Evolutionary conservation across 2,329 filamentous ascomycete genomes (phyloP).

Genomic region (Penicillium italicum): DNA sequence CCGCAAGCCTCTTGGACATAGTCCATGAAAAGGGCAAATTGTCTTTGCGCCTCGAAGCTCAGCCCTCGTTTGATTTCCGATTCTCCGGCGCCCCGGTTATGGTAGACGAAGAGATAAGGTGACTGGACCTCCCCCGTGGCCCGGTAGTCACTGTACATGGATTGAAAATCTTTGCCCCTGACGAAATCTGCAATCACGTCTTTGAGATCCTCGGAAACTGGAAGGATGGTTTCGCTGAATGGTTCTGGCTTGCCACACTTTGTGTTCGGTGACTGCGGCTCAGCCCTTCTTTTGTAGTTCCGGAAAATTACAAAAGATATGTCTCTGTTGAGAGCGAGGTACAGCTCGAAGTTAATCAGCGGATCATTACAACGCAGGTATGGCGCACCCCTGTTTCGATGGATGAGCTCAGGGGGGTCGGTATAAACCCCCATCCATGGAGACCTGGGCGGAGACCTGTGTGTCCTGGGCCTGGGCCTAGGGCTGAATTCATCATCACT

Average conservation of each 20-base stretch:
- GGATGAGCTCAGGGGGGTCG: slow-evolving; percentile 2
- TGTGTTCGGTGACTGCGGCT: background rate
- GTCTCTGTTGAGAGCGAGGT: slow-evolving; percentile 4
- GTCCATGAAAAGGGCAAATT: slow-evolving; percentile 2
- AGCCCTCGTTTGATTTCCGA: background rate
- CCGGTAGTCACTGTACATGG: background rate
- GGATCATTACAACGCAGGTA: slow-evolving; percentile 3
- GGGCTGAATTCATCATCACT: background rate
- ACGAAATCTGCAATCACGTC: background rate
- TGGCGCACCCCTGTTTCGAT: background rate
- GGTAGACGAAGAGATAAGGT: slow-evolving; percentile 2
- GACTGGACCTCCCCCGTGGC: background rate
- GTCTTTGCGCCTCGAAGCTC: background rate
- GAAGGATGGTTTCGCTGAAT: background rate
- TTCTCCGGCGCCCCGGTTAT: background rate
- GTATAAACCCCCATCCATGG: slow-evolving; percentile 5
- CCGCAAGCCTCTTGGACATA: background rate
- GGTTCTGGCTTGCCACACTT: slow-evolving; percentile 2
- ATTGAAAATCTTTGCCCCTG: background rate
- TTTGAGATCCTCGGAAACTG: slow-evolving; percentile 1
- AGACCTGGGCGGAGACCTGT: background rate
- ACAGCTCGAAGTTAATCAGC: slow-evolving; percentile 2
- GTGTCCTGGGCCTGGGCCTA: background rate
- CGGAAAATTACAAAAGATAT: slow-evolving; percentile 2
- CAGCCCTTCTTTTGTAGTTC: background rate